Conservation (phyloP, 108 stramenopile genomes). For the Skeletonema tropicum region DNA sequence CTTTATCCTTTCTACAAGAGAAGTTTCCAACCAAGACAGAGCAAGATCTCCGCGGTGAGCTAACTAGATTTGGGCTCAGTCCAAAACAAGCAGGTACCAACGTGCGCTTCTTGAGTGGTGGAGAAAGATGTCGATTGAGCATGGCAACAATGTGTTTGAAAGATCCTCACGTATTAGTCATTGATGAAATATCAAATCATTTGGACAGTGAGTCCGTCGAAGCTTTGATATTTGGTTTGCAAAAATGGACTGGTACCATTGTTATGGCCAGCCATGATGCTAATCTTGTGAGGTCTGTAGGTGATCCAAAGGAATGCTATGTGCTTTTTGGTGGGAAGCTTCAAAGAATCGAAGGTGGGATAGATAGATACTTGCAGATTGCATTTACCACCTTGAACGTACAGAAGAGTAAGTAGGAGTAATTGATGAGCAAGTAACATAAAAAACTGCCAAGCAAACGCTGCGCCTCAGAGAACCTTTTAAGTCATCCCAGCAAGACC, state of each 20-base stretch:
- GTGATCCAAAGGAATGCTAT: slow-evolving; percentile 48
- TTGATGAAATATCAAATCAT: slow-evolving; percentile 94
- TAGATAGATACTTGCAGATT: slow-evolving; percentile 62
- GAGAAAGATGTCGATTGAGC: slow-evolving; percentile 90
- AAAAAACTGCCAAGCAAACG: too few relatives aligned
- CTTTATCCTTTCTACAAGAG: slow-evolving; percentile 50
- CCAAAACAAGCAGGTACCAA: slow-evolving; percentile 81
- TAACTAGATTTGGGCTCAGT: slow-evolving; percentile 82
- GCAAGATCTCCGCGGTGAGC: slow-evolving; percentile 82
- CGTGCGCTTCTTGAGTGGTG: slow-evolving; percentile 89
- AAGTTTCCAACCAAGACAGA: slow-evolving; percentile 67
- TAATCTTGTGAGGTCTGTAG: slow-evolving; percentile 60
- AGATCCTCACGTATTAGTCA: slow-evolving; percentile 84
- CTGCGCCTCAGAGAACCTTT: too few relatives aligned
- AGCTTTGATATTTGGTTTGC: slow-evolving; percentile 87
- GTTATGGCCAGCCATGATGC: slow-evolving; percentile 70
- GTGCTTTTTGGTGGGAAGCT: slow-evolving; percentile 74
- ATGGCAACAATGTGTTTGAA: slow-evolving; percentile 83
- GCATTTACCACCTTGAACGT: background rate
- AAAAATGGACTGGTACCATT: slow-evolving; percentile 74
- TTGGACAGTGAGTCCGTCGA: slow-evolving; percentile 94
- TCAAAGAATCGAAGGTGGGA: slow-evolving; percentile 57
- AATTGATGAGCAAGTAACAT: too few relatives aligned
- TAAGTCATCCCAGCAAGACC: too few relatives aligned
- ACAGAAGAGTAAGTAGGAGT: background rate